phyloP scores from a whole-genome alignment of 2,329 filamentous ascomycete species.

The Pseudocercospora fuligena region DNA sequence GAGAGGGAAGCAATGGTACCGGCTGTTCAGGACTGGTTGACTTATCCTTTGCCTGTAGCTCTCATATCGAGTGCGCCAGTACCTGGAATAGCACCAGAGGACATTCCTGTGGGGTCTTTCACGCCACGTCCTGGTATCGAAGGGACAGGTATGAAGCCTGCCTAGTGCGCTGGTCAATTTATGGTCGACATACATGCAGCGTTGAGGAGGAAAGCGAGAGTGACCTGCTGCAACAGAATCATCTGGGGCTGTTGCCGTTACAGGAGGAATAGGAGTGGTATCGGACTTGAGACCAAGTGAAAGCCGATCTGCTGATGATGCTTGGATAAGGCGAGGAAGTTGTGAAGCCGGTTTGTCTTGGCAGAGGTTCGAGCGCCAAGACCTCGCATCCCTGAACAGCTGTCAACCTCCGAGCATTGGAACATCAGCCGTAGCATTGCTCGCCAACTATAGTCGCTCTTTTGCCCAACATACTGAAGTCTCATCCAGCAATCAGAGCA shows the following conservation, averaged over 20 bases:
- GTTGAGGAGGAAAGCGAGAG: background rate
- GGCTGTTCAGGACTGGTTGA: background rate
- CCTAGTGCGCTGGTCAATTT: background rate
- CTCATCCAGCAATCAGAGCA: background rate
- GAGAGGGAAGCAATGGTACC: background rate
- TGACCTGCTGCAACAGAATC: background rate
- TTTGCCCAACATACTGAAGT: slow-evolving; percentile 4
- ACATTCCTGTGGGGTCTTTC: background rate
- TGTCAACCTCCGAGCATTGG: background rate
- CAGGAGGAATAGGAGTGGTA: too few species aligned
- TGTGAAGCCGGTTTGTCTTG: too few species aligned
- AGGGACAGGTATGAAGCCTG: background rate
- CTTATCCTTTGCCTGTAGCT: background rate
- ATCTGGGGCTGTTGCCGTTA: too few species aligned
- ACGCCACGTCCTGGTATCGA: background rate
- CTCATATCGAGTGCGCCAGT: background rate
- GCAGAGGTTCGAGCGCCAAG: background rate
- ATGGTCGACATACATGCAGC: background rate
- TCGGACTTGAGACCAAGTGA: too few species aligned
- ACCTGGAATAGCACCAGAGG: background rate
- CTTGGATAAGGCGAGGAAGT: too few species aligned
- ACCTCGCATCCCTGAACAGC: background rate
- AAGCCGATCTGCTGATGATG: too few species aligned
- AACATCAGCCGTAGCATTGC: background rate
- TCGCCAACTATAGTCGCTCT: slow-evolving; percentile 27